These are phyloP conservation scores for Calendula officinalis DNA, from an alignment of 129 eudicot genomes.

Conservation along the genomic window DNA sequence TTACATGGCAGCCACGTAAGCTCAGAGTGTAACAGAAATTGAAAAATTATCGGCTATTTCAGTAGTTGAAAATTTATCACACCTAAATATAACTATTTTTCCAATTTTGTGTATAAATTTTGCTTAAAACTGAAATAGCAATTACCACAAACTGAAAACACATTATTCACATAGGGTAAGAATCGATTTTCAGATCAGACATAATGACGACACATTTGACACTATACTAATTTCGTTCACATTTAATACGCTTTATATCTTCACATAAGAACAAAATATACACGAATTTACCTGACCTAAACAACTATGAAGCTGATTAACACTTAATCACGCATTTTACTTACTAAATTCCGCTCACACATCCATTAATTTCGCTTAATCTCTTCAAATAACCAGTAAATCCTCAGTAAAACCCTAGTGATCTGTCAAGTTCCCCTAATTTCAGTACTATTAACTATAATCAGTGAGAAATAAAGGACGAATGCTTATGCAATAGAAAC, in stretches of 20 bases:
- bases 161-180: neutral
- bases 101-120: constrained; percentile 11
- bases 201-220: neutral
- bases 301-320: neutral
- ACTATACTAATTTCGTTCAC: neutral
- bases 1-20: too few species aligned
- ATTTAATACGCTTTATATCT: too few species aligned
- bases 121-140: constrained; percentile 10
- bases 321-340: neutral
- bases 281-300: neutral
- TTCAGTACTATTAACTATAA: neutral
- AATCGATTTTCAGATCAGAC: neutral
- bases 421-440: neutral
- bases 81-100: neutral
- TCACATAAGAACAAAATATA: too few species aligned
- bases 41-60: too few species aligned
- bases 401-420: neutral
- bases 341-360: neutral
- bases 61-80: neutral
- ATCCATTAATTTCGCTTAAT: neutral
- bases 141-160: constrained; percentile 1
- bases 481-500: neutral
- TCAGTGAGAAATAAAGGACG: neutral
- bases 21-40: too few species aligned
- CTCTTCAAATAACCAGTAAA: too few species aligned